These are phyloP conservation scores for Microcera coccophila DNA, from an alignment of 2,329 filamentous ascomycete species.

Conservation along the genomic window DNA sequence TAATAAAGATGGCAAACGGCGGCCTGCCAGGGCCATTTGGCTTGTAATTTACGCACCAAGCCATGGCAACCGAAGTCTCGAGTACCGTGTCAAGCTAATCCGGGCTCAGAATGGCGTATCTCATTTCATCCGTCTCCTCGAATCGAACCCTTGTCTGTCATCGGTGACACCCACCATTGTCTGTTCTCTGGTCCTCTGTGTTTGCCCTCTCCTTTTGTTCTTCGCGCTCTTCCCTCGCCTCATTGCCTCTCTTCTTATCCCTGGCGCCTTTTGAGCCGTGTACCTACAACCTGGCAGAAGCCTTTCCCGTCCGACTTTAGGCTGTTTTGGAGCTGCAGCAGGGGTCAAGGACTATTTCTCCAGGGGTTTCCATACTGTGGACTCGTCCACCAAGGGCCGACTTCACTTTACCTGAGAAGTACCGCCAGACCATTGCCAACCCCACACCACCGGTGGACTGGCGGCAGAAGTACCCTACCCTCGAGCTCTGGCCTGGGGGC, in stretches of 20 bases:
- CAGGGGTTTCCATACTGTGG: no score
- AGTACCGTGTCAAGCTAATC: no score
- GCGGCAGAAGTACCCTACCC: not conserved
- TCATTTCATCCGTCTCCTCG: not conserved
- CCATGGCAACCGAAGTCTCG: no score
- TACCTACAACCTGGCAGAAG: no score
- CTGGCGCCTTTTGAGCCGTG: not conserved
- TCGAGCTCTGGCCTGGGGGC: not conserved
- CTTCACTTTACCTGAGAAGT: no score
- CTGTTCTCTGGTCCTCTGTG: not conserved
- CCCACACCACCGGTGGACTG: not conserved
- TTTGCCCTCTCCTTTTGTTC: not conserved
- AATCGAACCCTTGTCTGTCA: slow-evolving; percentile 10
- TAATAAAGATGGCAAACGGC: no score
- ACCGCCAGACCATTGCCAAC: not conserved
- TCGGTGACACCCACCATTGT: slow-evolving; percentile 13
- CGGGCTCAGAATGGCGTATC: not conserved
- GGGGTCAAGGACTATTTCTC: no score
- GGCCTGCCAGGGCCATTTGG: no score
- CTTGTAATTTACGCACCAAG: no score
- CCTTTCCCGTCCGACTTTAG: no score
- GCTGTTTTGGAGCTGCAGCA: no score
- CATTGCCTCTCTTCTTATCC: not conserved
- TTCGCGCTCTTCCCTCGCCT: not conserved
- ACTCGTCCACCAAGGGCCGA: no score